A percentile compares a stretch with the other conserved stretches of the same genome.
These are phyloP conservation scores for Candida ascalaphidarum DNA, from an alignment of 805 yeast species.

Conservation along the genomic window DNA sequence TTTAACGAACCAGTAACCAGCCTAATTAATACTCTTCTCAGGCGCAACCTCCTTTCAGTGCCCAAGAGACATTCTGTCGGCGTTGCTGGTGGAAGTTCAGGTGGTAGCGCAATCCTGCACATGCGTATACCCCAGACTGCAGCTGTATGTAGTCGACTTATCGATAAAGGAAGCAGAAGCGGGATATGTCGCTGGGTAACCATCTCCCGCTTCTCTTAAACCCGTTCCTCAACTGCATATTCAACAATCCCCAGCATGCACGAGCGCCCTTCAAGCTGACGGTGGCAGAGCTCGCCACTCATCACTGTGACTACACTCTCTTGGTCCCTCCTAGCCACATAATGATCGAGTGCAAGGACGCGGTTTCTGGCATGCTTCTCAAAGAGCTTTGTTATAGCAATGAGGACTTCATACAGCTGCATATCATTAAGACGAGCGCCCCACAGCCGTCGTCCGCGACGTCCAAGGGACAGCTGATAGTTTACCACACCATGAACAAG, in stretches of 20 bases:
- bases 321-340: conserved; percentile 55
- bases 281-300: conserved; percentile 30
- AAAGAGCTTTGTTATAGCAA: conserved; percentile 44
- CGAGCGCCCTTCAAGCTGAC: conserved; percentile 40
- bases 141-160: too few species aligned
- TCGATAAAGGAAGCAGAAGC: too few species aligned
- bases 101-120: too few species aligned
- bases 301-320: conserved; percentile 46
- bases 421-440: conserved; percentile 36
- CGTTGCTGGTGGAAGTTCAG: too few species aligned
- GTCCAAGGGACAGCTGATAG: conserved; percentile 28
- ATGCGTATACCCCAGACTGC: too few species aligned
- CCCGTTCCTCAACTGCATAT: conserved; percentile 56
- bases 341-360: conserved; percentile 27
- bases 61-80: too few species aligned
- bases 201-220: conserved; percentile 50
- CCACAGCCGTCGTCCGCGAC: conserved; percentile 16
- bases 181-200: too few species aligned
- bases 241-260: conserved; percentile 46
- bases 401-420: conserved; percentile 56
- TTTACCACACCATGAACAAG: conserved; percentile 47
- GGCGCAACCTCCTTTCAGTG: too few species aligned
- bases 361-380: conserved; percentile 18
- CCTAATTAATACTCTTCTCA: too few species aligned
- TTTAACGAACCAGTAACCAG: too few species aligned